Conservation (phyloP, 495 filamentous ascomycete species). For the Lophiostoma macrostomum region DNA sequence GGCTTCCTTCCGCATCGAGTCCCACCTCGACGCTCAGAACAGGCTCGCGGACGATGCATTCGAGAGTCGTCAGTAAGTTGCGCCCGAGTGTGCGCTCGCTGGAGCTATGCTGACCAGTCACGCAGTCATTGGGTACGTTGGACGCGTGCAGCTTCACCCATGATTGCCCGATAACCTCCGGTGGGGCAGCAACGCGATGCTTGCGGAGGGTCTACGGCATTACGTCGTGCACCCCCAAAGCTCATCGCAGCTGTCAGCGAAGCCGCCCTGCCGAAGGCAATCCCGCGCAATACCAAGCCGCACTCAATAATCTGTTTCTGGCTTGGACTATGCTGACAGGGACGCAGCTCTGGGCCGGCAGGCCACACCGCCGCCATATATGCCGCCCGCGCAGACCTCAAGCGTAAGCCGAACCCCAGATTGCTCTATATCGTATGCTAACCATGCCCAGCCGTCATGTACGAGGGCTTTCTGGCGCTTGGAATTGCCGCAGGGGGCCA, state of each 20-base stretch:
- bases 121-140: conserved; percentile 39
- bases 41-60: conserved; percentile 42
- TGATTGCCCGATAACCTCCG: too few species aligned
- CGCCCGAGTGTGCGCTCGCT: not conserved
- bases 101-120: conserved; percentile 17
- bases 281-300: too few species aligned
- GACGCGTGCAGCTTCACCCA: too few species aligned
- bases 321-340: conserved; percentile 17
- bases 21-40: conserved; percentile 32
- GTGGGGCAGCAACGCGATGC: too few species aligned
- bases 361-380: conserved; percentile 97
- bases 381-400: conserved; percentile 87
- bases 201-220: too few species aligned
- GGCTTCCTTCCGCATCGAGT: conserved; percentile 40
- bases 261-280: too few species aligned
- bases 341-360: conserved; percentile 84
- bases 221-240: too few species aligned
- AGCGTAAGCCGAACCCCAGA: conserved; percentile 47
- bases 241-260: too few species aligned
- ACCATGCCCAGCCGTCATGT: conserved; percentile 65
- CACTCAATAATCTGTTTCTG: too few species aligned
- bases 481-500: conserved; percentile 95
- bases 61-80: conserved; percentile 42
- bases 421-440: not conserved
- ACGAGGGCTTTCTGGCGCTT: conserved; percentile 96